phyloP scores from a whole-genome alignment of 305 asterid genomes.

The Fraxinus angustifolia region DNA sequence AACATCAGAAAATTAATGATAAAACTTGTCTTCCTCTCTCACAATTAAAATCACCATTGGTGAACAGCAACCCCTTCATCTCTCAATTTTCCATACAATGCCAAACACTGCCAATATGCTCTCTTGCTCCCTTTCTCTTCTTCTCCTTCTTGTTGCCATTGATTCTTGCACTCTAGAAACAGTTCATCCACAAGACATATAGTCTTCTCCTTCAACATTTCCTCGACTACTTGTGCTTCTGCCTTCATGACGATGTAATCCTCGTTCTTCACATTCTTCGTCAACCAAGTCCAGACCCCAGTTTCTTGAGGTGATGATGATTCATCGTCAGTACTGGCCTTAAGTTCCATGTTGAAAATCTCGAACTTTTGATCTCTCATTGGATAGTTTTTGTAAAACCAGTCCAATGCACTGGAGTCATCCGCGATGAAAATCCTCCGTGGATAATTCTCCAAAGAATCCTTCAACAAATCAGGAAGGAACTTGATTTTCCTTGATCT shows the following conservation, averaged over 20 bases:
- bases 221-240: constrained; percentile 65
- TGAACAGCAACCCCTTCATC: constrained; percentile 82
- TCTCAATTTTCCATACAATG: constrained; percentile 62
- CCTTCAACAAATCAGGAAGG: constrained; percentile 62
- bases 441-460: constrained; percentile 47
- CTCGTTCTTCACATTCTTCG: constrained; percentile 42
- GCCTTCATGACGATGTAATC: constrained; percentile 82
- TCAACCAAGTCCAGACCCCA: constrained; percentile 44
- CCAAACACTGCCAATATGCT: constrained; percentile 80
- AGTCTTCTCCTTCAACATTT: constrained; percentile 47
- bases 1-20: neutral
- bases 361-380: constrained; percentile 52
- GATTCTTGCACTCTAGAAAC: constrained; percentile 61
- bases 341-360: constrained; percentile 35
- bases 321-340: constrained; percentile 1
- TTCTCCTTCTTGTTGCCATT: constrained; percentile 34
- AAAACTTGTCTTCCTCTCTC: constrained; percentile 11
- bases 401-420: constrained; percentile 43
- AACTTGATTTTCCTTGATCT: constrained; percentile 46
- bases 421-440: constrained; percentile 61
- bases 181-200: constrained; percentile 57
- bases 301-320: constrained; percentile 10
- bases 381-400: constrained; percentile 68
- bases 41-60: constrained; percentile 70
- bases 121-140: constrained; percentile 41